A percentile compares a stretch with the other conserved stretches of the same genome.
These are phyloP conservation scores for Colletotrichum tabaci DNA, from an alignment of 2,329 filamentous ascomycete species.

Conservation along the genomic window DNA sequence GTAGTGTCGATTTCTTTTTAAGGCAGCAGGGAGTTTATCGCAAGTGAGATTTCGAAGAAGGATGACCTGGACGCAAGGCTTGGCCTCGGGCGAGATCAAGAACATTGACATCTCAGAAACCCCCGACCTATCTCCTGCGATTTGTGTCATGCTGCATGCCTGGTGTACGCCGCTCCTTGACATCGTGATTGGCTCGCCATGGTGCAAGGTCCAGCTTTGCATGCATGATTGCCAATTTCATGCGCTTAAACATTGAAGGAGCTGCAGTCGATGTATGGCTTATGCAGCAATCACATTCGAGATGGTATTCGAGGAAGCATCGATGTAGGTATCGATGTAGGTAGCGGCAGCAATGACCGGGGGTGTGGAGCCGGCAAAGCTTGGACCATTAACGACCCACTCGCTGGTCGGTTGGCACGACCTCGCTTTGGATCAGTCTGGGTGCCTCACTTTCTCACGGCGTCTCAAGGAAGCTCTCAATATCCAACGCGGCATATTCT, in stretches of 20 bases:
- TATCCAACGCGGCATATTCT: not conserved
- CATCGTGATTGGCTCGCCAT: not conserved
- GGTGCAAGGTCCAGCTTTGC: not conserved
- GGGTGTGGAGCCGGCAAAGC: constrained; percentile 14
- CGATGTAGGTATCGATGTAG: too few species aligned
- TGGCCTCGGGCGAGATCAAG: not conserved
- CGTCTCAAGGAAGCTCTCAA: not conserved
- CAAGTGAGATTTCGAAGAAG: too few species aligned
- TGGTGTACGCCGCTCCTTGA: too few species aligned
- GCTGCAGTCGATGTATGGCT: not conserved
- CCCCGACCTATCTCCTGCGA: not conserved
- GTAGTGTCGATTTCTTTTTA: not conserved
- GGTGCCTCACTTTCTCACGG: not conserved
- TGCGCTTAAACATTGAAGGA: not conserved
- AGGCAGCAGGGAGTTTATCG: not conserved
- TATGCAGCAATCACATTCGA: not conserved
- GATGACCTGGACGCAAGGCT: not conserved
- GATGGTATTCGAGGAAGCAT: not conserved
- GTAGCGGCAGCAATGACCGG: not conserved
- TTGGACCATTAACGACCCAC: constrained; percentile 2
- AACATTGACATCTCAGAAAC: not conserved
- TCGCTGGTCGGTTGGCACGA: not conserved
- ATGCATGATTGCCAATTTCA: not conserved
- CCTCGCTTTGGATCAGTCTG: constrained; percentile 1
- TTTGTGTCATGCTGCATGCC: too few species aligned